These are phyloP conservation scores for Boletellus deceptivus DNA, from an alignment of 1,284 basidiomycete genomes.

Conservation along the genomic window DNA sequence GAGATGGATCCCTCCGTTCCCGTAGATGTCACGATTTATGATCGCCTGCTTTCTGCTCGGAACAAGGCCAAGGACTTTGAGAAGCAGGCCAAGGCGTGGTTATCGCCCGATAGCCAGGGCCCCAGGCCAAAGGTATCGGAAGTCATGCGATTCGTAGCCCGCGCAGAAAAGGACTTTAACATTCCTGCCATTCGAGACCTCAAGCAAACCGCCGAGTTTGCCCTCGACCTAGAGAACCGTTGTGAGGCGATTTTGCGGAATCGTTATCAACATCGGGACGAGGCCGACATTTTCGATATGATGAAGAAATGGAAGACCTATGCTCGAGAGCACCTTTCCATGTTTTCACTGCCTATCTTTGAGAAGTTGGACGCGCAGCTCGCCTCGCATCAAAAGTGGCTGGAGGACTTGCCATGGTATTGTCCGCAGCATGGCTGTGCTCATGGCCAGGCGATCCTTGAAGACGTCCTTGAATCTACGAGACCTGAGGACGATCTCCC, in stretches of 20 bases:
- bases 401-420: slow-evolving; percentile 74
- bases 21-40: slow-evolving; percentile 58
- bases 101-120: slow-evolving; percentile 50
- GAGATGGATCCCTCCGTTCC: slow-evolving; percentile 59
- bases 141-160: slow-evolving; percentile 61
- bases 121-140: slow-evolving; percentile 63
- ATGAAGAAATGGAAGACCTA: slow-evolving; percentile 71
- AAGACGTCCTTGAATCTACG: slow-evolving; percentile 71
- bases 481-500: slow-evolving; percentile 72
- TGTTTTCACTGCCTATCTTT: slow-evolving; percentile 70
- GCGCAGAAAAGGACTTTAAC: slow-evolving; percentile 71
- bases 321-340: slow-evolving; percentile 63
- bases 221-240: slow-evolving; percentile 66
- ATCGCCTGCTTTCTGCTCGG: slow-evolving; percentile 56
- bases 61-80: slow-evolving; percentile 72
- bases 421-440: slow-evolving; percentile 59
- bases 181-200: slow-evolving; percentile 65
- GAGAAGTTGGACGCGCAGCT: slow-evolving; percentile 69
- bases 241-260: slow-evolving; percentile 72
- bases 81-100: slow-evolving; percentile 70
- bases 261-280: slow-evolving; percentile 51
- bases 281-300: slow-evolving; percentile 63
- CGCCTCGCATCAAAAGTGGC: slow-evolving; percentile 62
- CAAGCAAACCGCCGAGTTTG: slow-evolving; percentile 66
- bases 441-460: slow-evolving; percentile 59